Conservation (phyloP, 139 green algal species). For the Picochlorum sp. region DNA sequence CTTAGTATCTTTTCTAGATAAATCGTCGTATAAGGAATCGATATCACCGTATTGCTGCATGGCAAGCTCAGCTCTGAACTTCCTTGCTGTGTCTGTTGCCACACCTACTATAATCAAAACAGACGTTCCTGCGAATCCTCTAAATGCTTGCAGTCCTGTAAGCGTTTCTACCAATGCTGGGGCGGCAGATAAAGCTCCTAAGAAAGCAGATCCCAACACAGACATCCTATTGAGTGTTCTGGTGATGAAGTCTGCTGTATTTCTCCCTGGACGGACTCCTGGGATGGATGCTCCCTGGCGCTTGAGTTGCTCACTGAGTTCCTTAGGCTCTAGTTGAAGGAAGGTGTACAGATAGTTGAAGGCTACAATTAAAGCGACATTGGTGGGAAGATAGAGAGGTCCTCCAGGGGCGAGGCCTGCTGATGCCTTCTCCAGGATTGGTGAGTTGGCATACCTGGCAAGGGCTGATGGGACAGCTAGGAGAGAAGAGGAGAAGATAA, state of each 20-base stretch:
- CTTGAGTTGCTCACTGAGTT: slow-evolving; percentile 96
- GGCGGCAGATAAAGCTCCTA: slow-evolving; percentile 76
- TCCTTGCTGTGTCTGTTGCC: slow-evolving; percentile 87
- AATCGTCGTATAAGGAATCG: slow-evolving; percentile 44
- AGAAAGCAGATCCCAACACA: slow-evolving; percentile 85
- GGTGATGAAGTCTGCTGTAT: slow-evolving; percentile 88
- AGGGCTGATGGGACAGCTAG: slow-evolving; percentile 75
- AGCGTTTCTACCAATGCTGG: slow-evolving; percentile 75
- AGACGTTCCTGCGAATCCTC: slow-evolving; percentile 93
- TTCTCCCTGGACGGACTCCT: slow-evolving; percentile 70
- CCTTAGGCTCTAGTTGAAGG: slow-evolving; percentile 95
- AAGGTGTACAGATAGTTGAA: slow-evolving; percentile 99
- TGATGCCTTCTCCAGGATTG: slow-evolving; percentile 44
- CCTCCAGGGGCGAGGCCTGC: slow-evolving; percentile 60
- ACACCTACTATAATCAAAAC: slow-evolving; percentile 79
- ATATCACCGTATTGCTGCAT: slow-evolving; percentile 85
- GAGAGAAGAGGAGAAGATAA: slow-evolving; percentile 96
- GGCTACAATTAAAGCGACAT: slow-evolving; percentile 85
- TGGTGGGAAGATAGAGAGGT: slow-evolving; percentile 71
- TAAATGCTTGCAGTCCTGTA: slow-evolving; percentile 73
- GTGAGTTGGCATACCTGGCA: slow-evolving; percentile 59
- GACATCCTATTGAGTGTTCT: slow-evolving; percentile 83
- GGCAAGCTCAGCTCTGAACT: slow-evolving; percentile 76
- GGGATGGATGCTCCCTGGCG: slow-evolving; percentile 76
- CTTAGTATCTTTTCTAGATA: too few relatives aligned